Base-by-base conservation (phyloP, 2,329 filamentous ascomycete species). In the Sporothrix globosa region DNA sequence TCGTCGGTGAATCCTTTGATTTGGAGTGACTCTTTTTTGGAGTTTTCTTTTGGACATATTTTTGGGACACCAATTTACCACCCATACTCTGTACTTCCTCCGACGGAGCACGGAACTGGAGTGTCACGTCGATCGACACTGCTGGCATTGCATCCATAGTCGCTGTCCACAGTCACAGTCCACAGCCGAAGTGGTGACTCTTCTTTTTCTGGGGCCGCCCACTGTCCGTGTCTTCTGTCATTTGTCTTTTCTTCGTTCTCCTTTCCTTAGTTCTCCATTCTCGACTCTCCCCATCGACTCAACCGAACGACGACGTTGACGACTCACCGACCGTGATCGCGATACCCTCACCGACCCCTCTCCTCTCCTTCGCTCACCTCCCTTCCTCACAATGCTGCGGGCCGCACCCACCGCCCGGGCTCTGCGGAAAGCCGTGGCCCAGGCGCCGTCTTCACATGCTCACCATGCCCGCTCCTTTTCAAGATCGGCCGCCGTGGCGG, bases 331-430 rank as follows among this genome's bases (percentile, higher is more conserved):
- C 50, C 34, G 34, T 6, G 1, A 24, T 6, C 4, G 1, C 53
- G 27, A 56, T 30, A 56, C 50, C 50, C 34, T 34, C 34, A 34
- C 34, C 41, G 24, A 54, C 48, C 13, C 52, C 14, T 52, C 46
- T n/a, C 21, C 19, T 67, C 70, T 27, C 24, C 34, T 65, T 14
- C 17, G 10, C 30, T 11, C 19, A 21, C 9, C 72, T 72, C 48
- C 58, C 58, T 21, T 58, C 67, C 4, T 50, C 68, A 72, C 46
- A 13, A 86, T 86, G 84, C 82, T 86, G 75, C 84, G 83, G 75
- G 76, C 76, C 69, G 72, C 72, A 76, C 82, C 82, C 75, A 81
- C 83, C 72, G 77, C 78, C 76, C 81, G 79, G 78, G 84, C 84
- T 81, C 74, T 84, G 73, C 82, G 79, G 78, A 80, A 76, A 79